Conservation (phyloP, 257 asterid genomes). For the Petunia axillaris region DNA sequence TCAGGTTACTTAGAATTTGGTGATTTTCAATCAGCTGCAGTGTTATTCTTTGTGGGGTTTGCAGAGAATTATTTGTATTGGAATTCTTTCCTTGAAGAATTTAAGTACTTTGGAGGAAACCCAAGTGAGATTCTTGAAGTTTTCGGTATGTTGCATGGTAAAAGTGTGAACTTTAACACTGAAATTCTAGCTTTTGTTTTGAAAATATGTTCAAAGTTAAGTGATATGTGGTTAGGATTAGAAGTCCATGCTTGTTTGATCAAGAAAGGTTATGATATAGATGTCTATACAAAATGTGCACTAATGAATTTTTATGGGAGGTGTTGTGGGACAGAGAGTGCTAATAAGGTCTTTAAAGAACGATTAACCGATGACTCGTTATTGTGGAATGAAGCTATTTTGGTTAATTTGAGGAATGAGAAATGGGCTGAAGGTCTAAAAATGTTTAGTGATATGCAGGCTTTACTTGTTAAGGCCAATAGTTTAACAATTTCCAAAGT, state of each 20-base stretch:
- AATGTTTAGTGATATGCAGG: conserved; percentile 47
- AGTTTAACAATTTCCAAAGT: conserved; percentile 44
- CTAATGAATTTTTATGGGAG: conserved; percentile 64
- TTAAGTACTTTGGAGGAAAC: conserved; percentile 49
- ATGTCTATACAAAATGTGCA: conserved; percentile 51
- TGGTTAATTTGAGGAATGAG: conserved; percentile 55
- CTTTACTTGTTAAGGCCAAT: conserved; percentile 35
- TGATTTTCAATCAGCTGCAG: conserved; percentile 55
- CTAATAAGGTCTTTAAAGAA: conserved; percentile 46
- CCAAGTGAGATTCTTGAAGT: conserved; percentile 59
- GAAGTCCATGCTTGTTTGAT: conserved; percentile 57
- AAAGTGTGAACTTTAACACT: conserved; percentile 52
- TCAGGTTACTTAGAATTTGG: conserved; percentile 47
- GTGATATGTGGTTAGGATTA: conserved; percentile 48
- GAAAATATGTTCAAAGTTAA: conserved; percentile 52
- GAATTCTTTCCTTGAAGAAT: conserved; percentile 54
- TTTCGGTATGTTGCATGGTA: conserved; percentile 41
- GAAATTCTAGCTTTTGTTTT: conserved; percentile 42
- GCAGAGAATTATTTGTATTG: conserved; percentile 46
- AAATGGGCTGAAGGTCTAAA: conserved; percentile 49
- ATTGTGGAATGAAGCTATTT: conserved; percentile 64
- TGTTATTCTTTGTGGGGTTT: conserved; percentile 52
- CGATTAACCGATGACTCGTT: conserved; percentile 36
- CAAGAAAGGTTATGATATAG: conserved; percentile 56
- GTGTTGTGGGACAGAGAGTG: conserved; percentile 47